Base-by-base conservation (phyloP, 768 basidiomycete genomes). In the Tricholoma sp. region DNA sequence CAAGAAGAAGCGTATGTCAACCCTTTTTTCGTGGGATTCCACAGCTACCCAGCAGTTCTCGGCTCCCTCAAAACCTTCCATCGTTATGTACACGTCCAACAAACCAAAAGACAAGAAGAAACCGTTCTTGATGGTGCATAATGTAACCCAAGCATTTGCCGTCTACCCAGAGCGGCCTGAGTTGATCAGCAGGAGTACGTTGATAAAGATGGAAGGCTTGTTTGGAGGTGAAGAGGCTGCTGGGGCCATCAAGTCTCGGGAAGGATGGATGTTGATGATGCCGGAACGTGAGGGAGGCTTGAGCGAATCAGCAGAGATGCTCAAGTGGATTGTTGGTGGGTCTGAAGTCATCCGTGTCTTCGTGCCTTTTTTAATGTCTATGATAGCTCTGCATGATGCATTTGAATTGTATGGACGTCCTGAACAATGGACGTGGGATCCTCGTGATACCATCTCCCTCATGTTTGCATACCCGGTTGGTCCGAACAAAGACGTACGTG, bases 131-230 rank as follows among this genome's bases (percentile, higher is more conserved):
- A 88, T 88, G 0, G 72, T 96, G 57, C 77, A 72, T 31, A 72
- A 83, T 41, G 78, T 94, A 53, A 83, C 86, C 0, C 92, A 97
- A 72, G 91, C 88, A 16, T 97, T 94, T 67, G 91, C 92, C 2
- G 92, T 99, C 8, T 99, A 94, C 69, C 96, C 96, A 1, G 96
- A 98, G 68, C 83, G 92, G n/a, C 91, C 92, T 9, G 91, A 94
- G 63, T 74, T 97, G 61, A 94, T 98, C 71, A 87, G 80, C 60
- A 78, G 84, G 64, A 94, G 93, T 61, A 94, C 92, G 0, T 73
- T 99, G 62, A 87, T 98, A 75, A 98, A 98, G 69, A 67, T 98
- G 5, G 94, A 98, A 67, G 96, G 93, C 9, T 73, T 79, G 22
- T 80, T 97, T 54, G 88, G 89, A 2, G 85, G 88, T 29, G 90